Evolutionary conservation across 1,139 yeast genomes (phyloP).

Genomic region (Pichia sp.): DNA sequence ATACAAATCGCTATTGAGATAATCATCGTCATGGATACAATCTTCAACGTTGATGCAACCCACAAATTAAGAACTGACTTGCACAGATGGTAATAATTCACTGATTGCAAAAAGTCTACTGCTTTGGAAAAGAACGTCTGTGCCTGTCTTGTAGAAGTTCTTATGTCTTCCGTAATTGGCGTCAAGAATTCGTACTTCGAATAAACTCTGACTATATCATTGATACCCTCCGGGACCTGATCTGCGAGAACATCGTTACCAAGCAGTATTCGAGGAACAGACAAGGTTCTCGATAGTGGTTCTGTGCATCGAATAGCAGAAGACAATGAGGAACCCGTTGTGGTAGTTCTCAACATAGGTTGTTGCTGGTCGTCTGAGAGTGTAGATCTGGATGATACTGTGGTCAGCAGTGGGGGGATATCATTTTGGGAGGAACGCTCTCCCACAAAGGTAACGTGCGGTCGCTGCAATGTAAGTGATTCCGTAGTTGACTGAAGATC

Average conservation of each 20-base stretch:
- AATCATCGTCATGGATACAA: constrained; percentile 44
- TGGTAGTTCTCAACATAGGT: not conserved
- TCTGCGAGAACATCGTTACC: constrained; percentile 15
- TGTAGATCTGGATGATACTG: not conserved
- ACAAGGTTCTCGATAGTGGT: not conserved
- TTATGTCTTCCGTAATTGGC: not conserved
- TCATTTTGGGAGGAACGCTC: constrained; percentile 2
- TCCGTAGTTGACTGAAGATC: not conserved
- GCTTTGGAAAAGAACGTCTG: constrained; percentile 5
- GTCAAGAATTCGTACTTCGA: constrained; percentile 25
- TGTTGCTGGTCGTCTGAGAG: not conserved
- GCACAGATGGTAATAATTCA: constrained; percentile 50
- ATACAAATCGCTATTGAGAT: constrained; percentile 24
- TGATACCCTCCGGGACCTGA: constrained; percentile 45
- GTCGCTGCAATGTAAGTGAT: not conserved
- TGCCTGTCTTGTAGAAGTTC: constrained; percentile 9
- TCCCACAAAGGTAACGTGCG: constrained; percentile 9
- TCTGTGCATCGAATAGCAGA: not conserved
- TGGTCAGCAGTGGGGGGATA: not conserved
- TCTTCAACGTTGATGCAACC: constrained; percentile 14
- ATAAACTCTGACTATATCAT: constrained; percentile 58
- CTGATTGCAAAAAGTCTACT: not conserved
- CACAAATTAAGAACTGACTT: constrained; percentile 47
- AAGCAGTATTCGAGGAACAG: not conserved
- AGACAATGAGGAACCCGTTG: not conserved